Evolutionary conservation across 1,284 basidiomycete species (phyloP), one percentile per base, ranked within the genome.

Genomic region (Schizophyllum commune): DNA sequence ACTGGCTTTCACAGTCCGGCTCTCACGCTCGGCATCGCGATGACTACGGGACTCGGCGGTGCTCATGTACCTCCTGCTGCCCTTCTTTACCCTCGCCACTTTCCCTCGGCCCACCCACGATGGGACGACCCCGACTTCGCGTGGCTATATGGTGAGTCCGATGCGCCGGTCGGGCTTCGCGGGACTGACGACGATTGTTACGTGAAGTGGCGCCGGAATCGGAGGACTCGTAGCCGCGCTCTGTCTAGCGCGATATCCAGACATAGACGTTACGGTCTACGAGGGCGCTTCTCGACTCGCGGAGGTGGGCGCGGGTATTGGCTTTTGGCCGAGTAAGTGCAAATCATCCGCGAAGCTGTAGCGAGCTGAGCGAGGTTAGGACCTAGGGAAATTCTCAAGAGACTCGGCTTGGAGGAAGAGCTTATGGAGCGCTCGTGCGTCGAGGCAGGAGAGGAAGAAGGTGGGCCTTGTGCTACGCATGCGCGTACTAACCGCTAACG

Each of bases 301-400:
- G 59, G 80, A 82, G 65, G 79, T 82, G 32, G 79, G 79, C 5
- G 80, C 80, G 9, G 80, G 79, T 1, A 75, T 81, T 19, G 78
- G 77, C 75, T 76, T 81, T 32, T 79, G 78, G 77, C 69, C 69
- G 9, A 63, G 71, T 32, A 73, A 20, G 53, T 55, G 17, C 39
- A 13, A 13, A 20, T 20, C 53, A 34, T 33, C 27, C 32, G 19
- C 9, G 20, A 15, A n/a, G 55, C 32, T 8, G n/a, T 22, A 21
- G 13, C 33, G 56, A 55, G 55, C 59, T 11, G 47, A 60, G 20
- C 53, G 53, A 21, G 13, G 11, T 21, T 21, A 55, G 53, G 53
- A 27, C 53, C 79, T 11, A 80, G 79, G 79, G 69, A 68, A 39
- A 78, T 81, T 33, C 65, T 82, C 17, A 67, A 75, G 56, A 63